phyloP scores from a whole-genome alignment of 23 red algal species.

The Pyropia haitanensis region DNA sequence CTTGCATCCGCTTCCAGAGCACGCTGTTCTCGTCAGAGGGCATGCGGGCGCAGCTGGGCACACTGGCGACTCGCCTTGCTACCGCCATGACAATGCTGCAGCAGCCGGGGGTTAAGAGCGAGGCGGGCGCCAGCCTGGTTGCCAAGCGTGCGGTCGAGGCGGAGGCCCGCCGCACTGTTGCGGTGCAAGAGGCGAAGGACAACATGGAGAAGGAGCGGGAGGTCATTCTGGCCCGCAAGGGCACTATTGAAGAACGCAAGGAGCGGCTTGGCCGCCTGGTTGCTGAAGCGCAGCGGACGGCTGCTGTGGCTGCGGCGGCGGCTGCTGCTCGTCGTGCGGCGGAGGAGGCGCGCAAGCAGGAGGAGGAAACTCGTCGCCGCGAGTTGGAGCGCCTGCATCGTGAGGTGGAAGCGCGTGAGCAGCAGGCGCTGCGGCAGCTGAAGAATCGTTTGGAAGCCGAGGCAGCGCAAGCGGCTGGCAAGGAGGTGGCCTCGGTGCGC shows the following conservation, averaged over 20 bases:
- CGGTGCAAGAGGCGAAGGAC: conserved; percentile 28
- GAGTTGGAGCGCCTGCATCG: conserved; percentile 24
- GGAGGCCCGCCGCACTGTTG: conserved; percentile 13
- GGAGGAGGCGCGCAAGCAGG: conserved; percentile 68
- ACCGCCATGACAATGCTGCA: conserved; percentile 46
- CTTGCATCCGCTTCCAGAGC: conserved; percentile 66
- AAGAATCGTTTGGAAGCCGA: conserved; percentile 27
- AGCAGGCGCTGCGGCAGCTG: conserved; percentile 47
- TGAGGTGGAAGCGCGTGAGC: conserved; percentile 68
- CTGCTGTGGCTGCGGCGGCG: conserved; percentile 50
- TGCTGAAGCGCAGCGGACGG: conserved; percentile 33
- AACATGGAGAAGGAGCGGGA: conserved; percentile 43
- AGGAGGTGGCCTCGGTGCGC: conserved; percentile 11
- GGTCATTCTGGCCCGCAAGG: conserved; percentile 46
- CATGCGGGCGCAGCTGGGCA: conserved; percentile 56
- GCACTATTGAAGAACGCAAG: conserved; percentile 60
- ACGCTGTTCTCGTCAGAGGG: conserved; percentile 61
- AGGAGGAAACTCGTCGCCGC: conserved; percentile 63
- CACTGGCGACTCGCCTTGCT: conserved; percentile 43
- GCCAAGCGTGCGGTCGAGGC: conserved; percentile 57
- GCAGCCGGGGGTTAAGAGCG: conserved; percentile 21
- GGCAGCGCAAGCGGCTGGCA: conserved; percentile 5
- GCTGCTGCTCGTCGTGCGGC: conserved; percentile 33
- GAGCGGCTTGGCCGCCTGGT: conserved; percentile 1
- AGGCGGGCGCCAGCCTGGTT: conserved; percentile 24